phyloP scores from a whole-genome alignment of 306 rosid genomes.

The barrel medic (Medicago truncatula) region DNA sequence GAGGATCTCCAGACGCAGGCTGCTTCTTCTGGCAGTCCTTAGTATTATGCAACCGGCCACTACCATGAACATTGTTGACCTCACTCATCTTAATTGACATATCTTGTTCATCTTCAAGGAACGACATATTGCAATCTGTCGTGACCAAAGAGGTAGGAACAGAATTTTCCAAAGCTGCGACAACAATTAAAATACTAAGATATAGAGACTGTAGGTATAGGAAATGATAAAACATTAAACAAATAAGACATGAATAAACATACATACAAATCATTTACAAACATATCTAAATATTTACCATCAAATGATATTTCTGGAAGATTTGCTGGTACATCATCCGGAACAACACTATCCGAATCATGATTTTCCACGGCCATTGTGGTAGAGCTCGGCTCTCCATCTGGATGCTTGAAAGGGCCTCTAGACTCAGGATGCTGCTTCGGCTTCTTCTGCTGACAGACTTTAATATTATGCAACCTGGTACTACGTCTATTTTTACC shows the following conservation, averaged over 20 bases:
- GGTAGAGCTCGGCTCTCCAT: neutral
- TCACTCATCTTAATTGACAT: slow-evolving; percentile 10
- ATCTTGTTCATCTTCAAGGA: neutral
- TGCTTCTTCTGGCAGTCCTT: neutral
- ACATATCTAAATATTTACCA: neutral
- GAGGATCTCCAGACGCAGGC: neutral
- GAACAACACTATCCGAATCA: neutral
- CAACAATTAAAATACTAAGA: slow-evolving; percentile 2
- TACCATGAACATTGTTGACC: slow-evolving; percentile 23
- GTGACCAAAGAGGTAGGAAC: slow-evolving; percentile 15
- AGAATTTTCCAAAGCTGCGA: slow-evolving; percentile 29
- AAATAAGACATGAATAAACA: slow-evolving; percentile 1
- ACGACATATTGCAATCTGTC: neutral
- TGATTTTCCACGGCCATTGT: neutral
- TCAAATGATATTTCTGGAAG: neutral
- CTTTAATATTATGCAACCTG: slow-evolving; percentile 23
- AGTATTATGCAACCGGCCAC: slow-evolving; percentile 30
- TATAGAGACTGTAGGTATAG: neutral
- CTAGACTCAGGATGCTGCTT: neutral
- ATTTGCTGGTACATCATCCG: neutral
- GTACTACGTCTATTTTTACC: slow-evolving; percentile 14
- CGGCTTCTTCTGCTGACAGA: neutral
- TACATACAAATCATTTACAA: neutral
- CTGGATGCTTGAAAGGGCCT: neutral
- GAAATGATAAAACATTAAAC: neutral